Evolutionary conservation across 1,284 basidiomycete genomes (phyloP).

Genomic region (Ceratobasidium papillatum): DNA sequence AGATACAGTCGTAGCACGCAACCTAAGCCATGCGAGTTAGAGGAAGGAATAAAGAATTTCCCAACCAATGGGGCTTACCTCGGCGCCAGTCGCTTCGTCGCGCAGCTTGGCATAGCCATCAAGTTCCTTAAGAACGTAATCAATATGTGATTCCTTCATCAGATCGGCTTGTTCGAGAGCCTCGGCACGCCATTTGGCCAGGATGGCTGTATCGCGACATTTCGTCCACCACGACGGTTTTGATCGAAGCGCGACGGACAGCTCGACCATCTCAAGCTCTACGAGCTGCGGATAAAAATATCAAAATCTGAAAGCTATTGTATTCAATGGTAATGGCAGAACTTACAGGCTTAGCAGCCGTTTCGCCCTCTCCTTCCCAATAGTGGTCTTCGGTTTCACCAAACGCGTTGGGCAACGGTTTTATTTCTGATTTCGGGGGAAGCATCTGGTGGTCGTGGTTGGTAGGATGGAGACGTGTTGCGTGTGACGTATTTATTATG

Average conservation of each 20-base stretch:
- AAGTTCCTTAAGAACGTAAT: constrained; percentile 63
- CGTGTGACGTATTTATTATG: neutral
- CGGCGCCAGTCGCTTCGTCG: constrained; percentile 51
- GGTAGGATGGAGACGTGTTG: neutral
- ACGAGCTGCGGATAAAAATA: constrained; percentile 52
- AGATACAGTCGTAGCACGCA: constrained; percentile 65
- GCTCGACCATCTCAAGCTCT: constrained; percentile 61
- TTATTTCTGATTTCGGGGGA: neutral
- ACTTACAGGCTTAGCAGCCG: constrained; percentile 11
- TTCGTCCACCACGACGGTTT: constrained; percentile 57
- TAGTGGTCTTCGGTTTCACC: neutral
- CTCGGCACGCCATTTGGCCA: constrained; percentile 53
- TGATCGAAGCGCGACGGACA: constrained; percentile 58
- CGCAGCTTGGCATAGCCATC: constrained; percentile 58
- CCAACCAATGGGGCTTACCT: constrained; percentile 50
- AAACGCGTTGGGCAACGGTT: constrained; percentile 11
- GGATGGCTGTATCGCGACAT: constrained; percentile 49
- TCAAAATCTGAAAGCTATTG: neutral
- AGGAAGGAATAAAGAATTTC: neutral
- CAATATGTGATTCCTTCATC: constrained; percentile 57
- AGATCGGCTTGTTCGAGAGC: constrained; percentile 50
- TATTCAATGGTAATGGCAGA: neutral
- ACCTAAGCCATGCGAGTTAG: constrained; percentile 51
- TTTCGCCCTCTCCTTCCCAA: neutral
- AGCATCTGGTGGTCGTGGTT: neutral